These are phyloP conservation scores for Neofusicoccum parvum DNA, from an alignment of 2,329 filamentous ascomycete genomes.

Conservation along the genomic window DNA sequence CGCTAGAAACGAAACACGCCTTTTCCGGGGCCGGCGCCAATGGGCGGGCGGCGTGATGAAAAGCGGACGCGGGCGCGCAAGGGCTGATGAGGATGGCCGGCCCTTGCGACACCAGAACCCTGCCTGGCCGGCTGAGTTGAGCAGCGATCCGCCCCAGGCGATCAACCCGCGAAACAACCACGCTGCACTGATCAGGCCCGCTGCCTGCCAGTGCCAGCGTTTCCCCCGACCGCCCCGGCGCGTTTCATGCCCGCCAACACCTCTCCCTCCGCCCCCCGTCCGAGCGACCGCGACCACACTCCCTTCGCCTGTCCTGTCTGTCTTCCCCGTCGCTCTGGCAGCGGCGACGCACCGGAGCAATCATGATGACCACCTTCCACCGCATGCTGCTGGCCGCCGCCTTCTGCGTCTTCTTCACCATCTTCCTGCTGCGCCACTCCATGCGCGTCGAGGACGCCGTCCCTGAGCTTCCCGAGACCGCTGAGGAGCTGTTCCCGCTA, in stretches of 20 bases:
- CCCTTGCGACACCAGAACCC: constrained; percentile 18
- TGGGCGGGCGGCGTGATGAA: neutral
- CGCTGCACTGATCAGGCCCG: constrained; percentile 13
- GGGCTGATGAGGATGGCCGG: constrained; percentile 9
- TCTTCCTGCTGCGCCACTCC: constrained; percentile 17
- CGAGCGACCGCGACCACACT: neutral
- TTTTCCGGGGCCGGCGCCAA: neutral
- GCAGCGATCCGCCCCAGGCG: constrained; percentile 18
- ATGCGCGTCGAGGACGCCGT: constrained; percentile 9
- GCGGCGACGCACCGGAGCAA: constrained; percentile 1
- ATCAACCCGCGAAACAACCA: constrained; percentile 17
- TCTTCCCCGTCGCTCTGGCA: constrained; percentile 12
- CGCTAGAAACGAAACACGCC: constrained; percentile 2
- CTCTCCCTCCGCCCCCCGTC: neutral
- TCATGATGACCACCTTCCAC: constrained; percentile 17
- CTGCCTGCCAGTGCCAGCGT: constrained; percentile 10
- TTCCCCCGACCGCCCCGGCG: constrained; percentile 10
- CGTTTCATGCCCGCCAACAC: neutral
- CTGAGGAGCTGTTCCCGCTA: neutral
- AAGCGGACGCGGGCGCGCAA: neutral
- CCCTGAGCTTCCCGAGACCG: neutral
- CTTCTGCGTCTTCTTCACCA: constrained; percentile 6
- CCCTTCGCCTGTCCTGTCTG: neutral
- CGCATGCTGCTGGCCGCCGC: constrained; percentile 14
- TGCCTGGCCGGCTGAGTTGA: constrained; percentile 6